These are phyloP conservation scores for Leishmania gerbilli DNA, from an alignment of 208 protist genomes.

Conservation along the genomic window DNA sequence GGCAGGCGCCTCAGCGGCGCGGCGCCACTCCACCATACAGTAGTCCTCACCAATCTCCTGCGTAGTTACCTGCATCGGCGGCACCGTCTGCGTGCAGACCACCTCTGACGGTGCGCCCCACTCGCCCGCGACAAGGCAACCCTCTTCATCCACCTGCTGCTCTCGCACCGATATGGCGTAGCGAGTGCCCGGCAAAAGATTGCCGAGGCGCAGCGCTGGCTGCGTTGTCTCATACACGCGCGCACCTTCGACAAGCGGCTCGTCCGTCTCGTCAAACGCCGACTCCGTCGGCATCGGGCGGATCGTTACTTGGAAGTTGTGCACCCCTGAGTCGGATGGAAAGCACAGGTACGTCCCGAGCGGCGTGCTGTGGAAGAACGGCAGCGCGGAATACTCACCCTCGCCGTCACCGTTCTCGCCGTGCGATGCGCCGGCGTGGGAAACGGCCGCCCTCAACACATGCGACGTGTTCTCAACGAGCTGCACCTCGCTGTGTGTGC, in stretches of 20 bases:
- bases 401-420: constrained; percentile 21
- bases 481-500: neutral
- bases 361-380: constrained; percentile 4
- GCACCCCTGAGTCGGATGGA: constrained; percentile 59
- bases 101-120: constrained; percentile 71
- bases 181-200: constrained; percentile 79
- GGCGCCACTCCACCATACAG: constrained; percentile 83
- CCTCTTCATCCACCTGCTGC: constrained; percentile 69
- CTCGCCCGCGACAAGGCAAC: constrained; percentile 42
- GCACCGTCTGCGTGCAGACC: constrained; percentile 69
- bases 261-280: constrained; percentile 78
- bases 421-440: constrained; percentile 3
- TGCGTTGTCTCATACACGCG: constrained; percentile 92
- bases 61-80: constrained; percentile 68
- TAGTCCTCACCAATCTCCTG: constrained; percentile 92
- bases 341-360: constrained; percentile 64
- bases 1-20: constrained; percentile 18
- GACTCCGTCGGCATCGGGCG: constrained; percentile 64
- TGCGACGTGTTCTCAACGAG: neutral
- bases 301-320: constrained; percentile 92
- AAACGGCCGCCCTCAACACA: constrained; percentile 4
- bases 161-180: constrained; percentile 86
- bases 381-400: constrained; percentile 16
- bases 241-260: constrained; percentile 80
- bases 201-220: constrained; percentile 76